Evolutionary conservation across 176 grass and related monocot species (phyloP).

Genomic region (Canna indica): DNA sequence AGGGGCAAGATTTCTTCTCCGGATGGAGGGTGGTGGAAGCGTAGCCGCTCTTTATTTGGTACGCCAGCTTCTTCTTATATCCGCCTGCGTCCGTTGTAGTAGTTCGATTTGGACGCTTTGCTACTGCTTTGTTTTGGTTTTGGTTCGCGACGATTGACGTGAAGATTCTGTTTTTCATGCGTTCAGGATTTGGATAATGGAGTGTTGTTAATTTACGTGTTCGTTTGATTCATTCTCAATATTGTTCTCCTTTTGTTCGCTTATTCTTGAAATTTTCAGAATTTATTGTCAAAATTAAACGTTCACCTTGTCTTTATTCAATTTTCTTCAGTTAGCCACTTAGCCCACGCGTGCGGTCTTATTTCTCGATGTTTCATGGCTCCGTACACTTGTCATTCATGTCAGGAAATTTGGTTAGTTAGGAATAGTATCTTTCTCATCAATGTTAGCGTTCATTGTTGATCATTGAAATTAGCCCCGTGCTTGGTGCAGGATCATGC

Average conservation of each 20-base stretch:
- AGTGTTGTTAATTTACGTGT: constrained; percentile 14
- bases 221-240: background rate
- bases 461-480: background rate
- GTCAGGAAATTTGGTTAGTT: background rate
- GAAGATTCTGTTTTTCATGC: background rate
- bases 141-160: constrained; percentile 11
- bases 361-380: background rate
- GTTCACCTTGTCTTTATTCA: background rate
- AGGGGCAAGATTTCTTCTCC: constrained; percentile 51
- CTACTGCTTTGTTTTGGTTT: constrained; percentile 5
- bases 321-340: background rate
- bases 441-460: background rate
- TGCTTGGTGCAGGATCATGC: background rate
- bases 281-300: background rate
- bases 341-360: background rate
- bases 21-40: constrained; percentile 97
- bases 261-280: background rate
- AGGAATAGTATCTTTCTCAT: background rate
- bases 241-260: background rate
- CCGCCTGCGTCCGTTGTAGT: background rate
- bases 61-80: constrained; percentile 15
- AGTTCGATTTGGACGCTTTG: background rate
- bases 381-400: background rate
- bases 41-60: constrained; percentile 57
- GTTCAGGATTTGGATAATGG: background rate